A percentile compares a stretch with the other conserved stretches of the same genome.
Conservation (phyloP, 306 rosid genomes). For the Cucurbita pepo region DNA sequence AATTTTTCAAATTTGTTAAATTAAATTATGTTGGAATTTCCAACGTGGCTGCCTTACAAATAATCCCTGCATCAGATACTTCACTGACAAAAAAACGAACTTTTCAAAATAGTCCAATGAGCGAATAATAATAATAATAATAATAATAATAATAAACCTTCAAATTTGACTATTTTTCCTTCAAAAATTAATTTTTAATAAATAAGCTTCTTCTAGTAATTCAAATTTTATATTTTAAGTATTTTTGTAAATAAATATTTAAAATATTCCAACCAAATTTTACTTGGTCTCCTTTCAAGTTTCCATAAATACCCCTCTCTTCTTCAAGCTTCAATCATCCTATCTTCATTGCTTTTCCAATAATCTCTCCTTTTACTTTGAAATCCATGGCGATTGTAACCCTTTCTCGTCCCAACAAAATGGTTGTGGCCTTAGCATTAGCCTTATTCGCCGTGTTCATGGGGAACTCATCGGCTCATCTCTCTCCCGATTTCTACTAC, state of each 20-base stretch:
- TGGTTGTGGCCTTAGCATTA: not conserved
- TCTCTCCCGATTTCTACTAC: constrained; percentile 3
- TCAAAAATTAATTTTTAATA: too few species aligned
- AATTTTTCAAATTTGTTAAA: not conserved
- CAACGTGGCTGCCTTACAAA: not conserved
- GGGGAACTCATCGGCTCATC: constrained; percentile 5
- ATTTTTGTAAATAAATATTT: too few species aligned
- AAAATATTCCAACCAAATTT: not conserved
- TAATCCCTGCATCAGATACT: not conserved
- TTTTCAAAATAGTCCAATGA: not conserved
- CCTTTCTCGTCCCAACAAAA: not conserved
- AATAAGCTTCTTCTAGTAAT: not conserved
- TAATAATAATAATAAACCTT: not conserved
- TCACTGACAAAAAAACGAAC: not conserved
- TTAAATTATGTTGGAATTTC: not conserved
- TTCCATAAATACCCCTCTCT: not conserved
- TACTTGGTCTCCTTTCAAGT: not conserved
- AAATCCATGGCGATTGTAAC: not conserved
- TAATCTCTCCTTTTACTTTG: not conserved
- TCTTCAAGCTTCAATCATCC: not conserved
- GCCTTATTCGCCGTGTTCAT: not conserved
- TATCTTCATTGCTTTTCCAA: not conserved
- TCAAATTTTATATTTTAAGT: not conserved
- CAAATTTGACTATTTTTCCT: not conserved
- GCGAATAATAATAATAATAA: not conserved